A percentile compares a stretch with the other conserved stretches of the same genome.
Conservation (phyloP, 352 stramenopile genomes). For the Phytophthora rubi region DNA sequence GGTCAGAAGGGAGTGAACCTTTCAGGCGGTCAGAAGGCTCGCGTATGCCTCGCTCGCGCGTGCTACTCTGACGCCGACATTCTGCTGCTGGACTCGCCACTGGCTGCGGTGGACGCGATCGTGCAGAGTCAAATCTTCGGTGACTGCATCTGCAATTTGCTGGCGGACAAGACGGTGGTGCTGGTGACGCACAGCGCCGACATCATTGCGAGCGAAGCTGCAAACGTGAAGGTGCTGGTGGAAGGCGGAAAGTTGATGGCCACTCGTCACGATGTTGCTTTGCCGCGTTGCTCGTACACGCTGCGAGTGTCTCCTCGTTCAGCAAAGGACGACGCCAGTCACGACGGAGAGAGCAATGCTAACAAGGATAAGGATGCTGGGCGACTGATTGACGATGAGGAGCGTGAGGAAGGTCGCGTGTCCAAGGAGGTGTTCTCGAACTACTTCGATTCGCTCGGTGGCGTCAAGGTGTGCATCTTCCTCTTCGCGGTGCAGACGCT, state of each 20-base stretch:
- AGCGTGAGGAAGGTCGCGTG: conserved; percentile 51
- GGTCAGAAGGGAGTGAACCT: conserved; percentile 96
- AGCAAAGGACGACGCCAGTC: neutral
- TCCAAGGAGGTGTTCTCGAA: conserved; percentile 44
- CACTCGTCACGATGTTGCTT: conserved; percentile 18
- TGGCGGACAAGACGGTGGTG: conserved; percentile 73
- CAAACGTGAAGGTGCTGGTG: conserved; percentile 39
- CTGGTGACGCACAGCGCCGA: conserved; percentile 93
- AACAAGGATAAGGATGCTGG: conserved; percentile 15
- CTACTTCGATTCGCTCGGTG: conserved; percentile 54
- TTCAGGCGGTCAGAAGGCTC: conserved; percentile 92
- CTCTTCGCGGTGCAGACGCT: conserved; percentile 28
- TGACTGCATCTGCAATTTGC: conserved; percentile 41
- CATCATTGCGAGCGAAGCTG: conserved; percentile 42
- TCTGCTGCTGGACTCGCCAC: conserved; percentile 92
- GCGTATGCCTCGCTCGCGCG: conserved; percentile 68
- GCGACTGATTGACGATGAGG: conserved; percentile 49
- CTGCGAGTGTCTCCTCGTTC: conserved; percentile 14
- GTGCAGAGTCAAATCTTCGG: conserved; percentile 92
- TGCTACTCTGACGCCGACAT: conserved; percentile 65
- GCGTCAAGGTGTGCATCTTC: conserved; percentile 27
- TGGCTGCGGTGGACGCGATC: conserved; percentile 93
- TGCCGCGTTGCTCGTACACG: conserved; percentile 16
- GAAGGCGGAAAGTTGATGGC: conserved; percentile 29
- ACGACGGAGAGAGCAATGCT: conserved; percentile 10